Evolutionary conservation across 1,284 basidiomycete genomes (phyloP).

Genomic region (Porogramme epimiltina): DNA sequence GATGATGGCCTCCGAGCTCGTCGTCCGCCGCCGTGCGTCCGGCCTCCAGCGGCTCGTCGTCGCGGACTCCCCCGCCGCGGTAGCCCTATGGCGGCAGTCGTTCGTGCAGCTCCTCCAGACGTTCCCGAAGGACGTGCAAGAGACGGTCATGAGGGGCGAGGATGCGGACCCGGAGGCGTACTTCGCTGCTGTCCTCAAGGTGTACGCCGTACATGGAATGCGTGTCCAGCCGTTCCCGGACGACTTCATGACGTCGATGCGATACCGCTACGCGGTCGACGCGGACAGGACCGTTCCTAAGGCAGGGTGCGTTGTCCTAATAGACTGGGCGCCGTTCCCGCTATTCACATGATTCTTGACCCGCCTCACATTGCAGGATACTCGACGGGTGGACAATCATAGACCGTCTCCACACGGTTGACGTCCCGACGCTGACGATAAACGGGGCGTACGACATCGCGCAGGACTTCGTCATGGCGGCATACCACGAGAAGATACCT

Average conservation of each 20-base stretch:
- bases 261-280: conserved; percentile 13
- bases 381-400: conserved; percentile 40
- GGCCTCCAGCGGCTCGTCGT: conserved; percentile 29
- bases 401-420: conserved; percentile 26
- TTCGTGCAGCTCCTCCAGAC: conserved; percentile 17
- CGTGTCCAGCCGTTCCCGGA: conserved; percentile 24
- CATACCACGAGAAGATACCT: conserved; percentile 25
- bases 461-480: conserved; percentile 26
- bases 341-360: too few relatives aligned
- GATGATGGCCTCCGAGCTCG: conserved; percentile 27
- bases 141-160: conserved; percentile 26
- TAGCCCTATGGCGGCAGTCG: conserved; percentile 24
- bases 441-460: conserved; percentile 30
- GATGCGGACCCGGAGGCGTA: conserved; percentile 27
- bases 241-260: conserved; percentile 22
- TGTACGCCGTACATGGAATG: conserved; percentile 26
- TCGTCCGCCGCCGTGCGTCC: conserved; percentile 22
- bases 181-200: conserved; percentile 22
- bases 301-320: conserved; percentile 24
- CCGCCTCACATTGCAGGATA: conserved; percentile 32
- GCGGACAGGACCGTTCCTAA: conserved; percentile 25
- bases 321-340: neutral
- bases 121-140: conserved; percentile 27
- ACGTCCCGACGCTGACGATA: conserved; percentile 30
- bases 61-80: conserved; percentile 24